phyloP scores from a whole-genome alignment of 2,329 filamentous ascomycete species.

The Apiospora koreana region DNA sequence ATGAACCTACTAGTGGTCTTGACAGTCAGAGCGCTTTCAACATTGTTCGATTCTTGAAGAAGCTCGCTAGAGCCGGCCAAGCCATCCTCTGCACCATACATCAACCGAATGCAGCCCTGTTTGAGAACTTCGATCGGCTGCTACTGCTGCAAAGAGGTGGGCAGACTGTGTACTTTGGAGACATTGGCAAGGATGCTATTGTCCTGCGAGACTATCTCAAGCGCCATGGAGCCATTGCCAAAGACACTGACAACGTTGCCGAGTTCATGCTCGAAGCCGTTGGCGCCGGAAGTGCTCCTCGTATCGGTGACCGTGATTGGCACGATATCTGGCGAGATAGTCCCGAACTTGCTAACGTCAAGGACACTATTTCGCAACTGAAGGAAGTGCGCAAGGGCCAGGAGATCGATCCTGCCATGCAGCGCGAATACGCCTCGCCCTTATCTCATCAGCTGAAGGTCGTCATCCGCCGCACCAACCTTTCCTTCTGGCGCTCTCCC shows the following conservation, averaged over 20 bases:
- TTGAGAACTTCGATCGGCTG: slow-evolving; percentile 85
- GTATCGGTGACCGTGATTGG: slow-evolving; percentile 77
- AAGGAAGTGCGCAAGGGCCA: slow-evolving; percentile 57
- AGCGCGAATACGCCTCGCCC: slow-evolving; percentile 83
- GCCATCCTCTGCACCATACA: slow-evolving; percentile 91
- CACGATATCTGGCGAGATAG: slow-evolving; percentile 77
- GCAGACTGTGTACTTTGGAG: slow-evolving; percentile 81
- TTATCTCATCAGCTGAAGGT: slow-evolving; percentile 76
- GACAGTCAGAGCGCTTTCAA: slow-evolving; percentile 74
- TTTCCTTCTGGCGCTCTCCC: slow-evolving; percentile 81
- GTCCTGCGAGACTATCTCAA: slow-evolving; percentile 67
- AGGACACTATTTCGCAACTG: slow-evolving; percentile 66
- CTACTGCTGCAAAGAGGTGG: slow-evolving; percentile 78
- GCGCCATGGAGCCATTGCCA: slow-evolving; percentile 60
- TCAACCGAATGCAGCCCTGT: slow-evolving; percentile 82
- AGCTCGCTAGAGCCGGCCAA: slow-evolving; percentile 77
- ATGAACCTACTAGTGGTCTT: slow-evolving; percentile 77
- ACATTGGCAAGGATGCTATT: slow-evolving; percentile 74
- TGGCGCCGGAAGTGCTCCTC: slow-evolving; percentile 71
- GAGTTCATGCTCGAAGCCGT: slow-evolving; percentile 89
- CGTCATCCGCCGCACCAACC: slow-evolving; percentile 71
- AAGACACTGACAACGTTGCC: slow-evolving; percentile 58
- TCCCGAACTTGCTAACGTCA: slow-evolving; percentile 66
- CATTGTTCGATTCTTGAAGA: slow-evolving; percentile 76
- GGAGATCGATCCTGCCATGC: slow-evolving; percentile 50